Conservation (phyloP, 306 rosid genomes). For the Inga oerstediana region DNA sequence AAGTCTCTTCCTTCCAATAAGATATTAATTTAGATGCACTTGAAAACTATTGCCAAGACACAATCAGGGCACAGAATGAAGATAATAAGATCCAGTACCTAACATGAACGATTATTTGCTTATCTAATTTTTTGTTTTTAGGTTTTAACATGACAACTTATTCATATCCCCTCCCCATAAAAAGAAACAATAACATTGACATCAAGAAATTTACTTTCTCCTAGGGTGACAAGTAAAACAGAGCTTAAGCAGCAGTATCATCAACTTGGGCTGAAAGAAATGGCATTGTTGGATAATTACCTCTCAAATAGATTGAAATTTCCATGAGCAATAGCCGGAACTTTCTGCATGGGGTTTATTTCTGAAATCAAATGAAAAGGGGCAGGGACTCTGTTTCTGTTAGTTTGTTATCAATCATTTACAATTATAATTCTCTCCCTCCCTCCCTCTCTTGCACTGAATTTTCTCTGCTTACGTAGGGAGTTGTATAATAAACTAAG, state of each 20-base stretch:
- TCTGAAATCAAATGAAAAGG: slow-evolving; percentile 45
- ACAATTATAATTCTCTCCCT: neutral
- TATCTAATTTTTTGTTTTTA: neutral
- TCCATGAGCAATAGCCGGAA: slow-evolving; percentile 83
- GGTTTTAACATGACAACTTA: neutral
- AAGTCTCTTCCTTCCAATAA: neutral
- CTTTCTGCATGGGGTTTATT: slow-evolving; percentile 70
- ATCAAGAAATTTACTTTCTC: slow-evolving; percentile 7
- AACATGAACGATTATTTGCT: neutral
- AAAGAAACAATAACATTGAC: neutral
- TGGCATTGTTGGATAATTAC: slow-evolving; percentile 36
- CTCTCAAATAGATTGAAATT: slow-evolving; percentile 76
- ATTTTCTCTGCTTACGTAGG: neutral
- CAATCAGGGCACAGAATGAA: neutral
- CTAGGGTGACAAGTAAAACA: neutral
- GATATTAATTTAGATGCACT: neutral
- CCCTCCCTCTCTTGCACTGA: neutral
- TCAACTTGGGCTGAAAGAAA: neutral
- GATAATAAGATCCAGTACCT: neutral
- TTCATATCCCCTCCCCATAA: neutral
- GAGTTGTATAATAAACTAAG: neutral
- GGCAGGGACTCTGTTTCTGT: neutral
- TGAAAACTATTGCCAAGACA: neutral
- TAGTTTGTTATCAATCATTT: neutral
- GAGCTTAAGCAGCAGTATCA: neutral